Conservation (phyloP, 306 rosid species). For the Mimosa bimucronata region DNA sequence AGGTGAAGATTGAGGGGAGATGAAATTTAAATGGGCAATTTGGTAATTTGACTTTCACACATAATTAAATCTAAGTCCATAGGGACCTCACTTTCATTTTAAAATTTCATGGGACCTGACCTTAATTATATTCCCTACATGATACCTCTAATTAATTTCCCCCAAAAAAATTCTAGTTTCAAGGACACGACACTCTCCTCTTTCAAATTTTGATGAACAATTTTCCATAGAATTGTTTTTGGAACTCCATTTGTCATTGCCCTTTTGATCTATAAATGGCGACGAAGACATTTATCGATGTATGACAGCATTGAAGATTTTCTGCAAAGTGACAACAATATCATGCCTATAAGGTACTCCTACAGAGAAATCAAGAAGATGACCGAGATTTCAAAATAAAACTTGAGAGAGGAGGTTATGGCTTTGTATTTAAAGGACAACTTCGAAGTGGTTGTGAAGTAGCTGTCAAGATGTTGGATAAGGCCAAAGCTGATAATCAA, state of each 20-base stretch:
- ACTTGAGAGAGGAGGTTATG: slow-evolving; percentile 30
- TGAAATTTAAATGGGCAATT: too few species aligned
- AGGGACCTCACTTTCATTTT: too few species aligned
- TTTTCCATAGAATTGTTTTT: neutral
- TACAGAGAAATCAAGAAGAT: slow-evolving; percentile 27
- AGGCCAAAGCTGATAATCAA: slow-evolving; percentile 28
- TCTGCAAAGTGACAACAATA: neutral
- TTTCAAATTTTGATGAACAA: neutral
- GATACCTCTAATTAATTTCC: too few species aligned
- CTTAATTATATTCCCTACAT: too few species aligned
- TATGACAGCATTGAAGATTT: neutral
- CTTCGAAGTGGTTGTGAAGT: slow-evolving; percentile 16
- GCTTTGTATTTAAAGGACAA: slow-evolving; percentile 34
- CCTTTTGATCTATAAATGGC: slow-evolving; percentile 1
- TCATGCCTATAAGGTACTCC: slow-evolving; percentile 17
- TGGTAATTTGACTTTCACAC: too few species aligned
- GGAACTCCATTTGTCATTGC: neutral
- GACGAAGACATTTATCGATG: slow-evolving; percentile 1
- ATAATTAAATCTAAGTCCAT: too few species aligned
- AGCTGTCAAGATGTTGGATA: slow-evolving; percentile 35
- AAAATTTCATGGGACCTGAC: too few species aligned
- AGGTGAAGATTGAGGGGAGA: too few species aligned
- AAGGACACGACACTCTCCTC: too few species aligned
- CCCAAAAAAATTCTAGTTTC: too few species aligned
- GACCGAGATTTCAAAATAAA: slow-evolving; percentile 10